Conservation (phyloP, 768 basidiomycete species). For the Auriscalpium vulgare region DNA sequence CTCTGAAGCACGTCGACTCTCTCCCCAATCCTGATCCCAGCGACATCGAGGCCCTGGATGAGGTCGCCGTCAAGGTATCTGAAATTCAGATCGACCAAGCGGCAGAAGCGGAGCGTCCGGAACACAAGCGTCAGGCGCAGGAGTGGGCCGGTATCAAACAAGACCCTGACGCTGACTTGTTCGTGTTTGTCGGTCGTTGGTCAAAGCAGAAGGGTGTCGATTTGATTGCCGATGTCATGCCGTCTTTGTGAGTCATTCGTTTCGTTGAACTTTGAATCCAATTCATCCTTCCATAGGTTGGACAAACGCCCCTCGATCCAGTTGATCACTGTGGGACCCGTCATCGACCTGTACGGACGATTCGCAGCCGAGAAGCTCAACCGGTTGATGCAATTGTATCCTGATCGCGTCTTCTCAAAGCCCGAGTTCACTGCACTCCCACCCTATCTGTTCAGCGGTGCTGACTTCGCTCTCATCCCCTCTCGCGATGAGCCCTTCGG, state of each 20-base stretch:
- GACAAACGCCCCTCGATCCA: constrained; percentile 85
- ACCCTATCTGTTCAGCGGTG: constrained; percentile 89
- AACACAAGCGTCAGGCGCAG: constrained; percentile 85
- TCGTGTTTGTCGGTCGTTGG: constrained; percentile 97
- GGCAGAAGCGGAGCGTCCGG: constrained; percentile 87
- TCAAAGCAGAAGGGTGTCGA: constrained; percentile 99
- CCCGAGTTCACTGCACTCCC: constrained; percentile 94
- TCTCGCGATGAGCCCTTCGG: constrained; percentile 97
- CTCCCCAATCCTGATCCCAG: constrained; percentile 92
- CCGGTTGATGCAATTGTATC: constrained; percentile 91
- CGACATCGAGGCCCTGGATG: constrained; percentile 89
- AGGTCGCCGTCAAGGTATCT: constrained; percentile 59
- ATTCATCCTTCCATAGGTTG: constrained; percentile 37
- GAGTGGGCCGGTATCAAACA: constrained; percentile 94
- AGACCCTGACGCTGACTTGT: constrained; percentile 82
- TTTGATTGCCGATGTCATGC: constrained; percentile 94
- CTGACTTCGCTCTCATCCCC: constrained; percentile 92
- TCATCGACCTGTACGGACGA: constrained; percentile 91
- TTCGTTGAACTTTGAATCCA: constrained; percentile 7
- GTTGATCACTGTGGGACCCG: constrained; percentile 84
- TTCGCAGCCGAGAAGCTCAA: constrained; percentile 93
- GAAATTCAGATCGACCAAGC: constrained; percentile 71
- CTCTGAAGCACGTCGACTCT: constrained; percentile 90
- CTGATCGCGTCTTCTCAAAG: constrained; percentile 91
- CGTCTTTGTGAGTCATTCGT: constrained; percentile 52